Evolutionary conservation across 805 yeast genomes (phyloP).

Genomic region (Metschnikowia aberdeeniae): DNA sequence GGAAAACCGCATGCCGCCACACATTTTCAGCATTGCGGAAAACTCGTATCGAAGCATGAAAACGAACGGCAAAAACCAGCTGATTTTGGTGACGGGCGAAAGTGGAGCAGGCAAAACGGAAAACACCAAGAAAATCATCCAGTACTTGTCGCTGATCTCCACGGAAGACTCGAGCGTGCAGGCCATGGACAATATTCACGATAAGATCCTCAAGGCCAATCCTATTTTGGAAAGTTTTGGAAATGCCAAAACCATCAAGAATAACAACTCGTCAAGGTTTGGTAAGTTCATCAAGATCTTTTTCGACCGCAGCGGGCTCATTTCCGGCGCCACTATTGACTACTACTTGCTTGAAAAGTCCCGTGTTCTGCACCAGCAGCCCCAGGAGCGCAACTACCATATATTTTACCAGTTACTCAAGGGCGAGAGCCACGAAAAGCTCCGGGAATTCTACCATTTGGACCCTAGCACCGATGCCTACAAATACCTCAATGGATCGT

Average conservation of each 20-base stretch:
- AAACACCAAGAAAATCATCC: conserved; percentile 91
- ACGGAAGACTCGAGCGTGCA: conserved; percentile 16
- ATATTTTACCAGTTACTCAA: conserved; percentile 81
- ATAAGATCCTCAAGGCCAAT: conserved; percentile 85
- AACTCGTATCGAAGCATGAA: conserved; percentile 76
- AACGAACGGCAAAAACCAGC: conserved; percentile 69
- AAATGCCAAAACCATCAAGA: conserved; percentile 91
- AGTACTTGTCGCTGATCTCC: conserved; percentile 80
- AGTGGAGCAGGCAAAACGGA: conserved; percentile 99
- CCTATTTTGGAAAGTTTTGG: conserved; percentile 97
- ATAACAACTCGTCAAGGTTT: conserved; percentile 92
- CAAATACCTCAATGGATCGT: conserved; percentile 55
- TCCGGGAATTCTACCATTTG: conserved; percentile 41
- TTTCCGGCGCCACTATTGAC: conserved; percentile 87
- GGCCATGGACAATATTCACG: conserved; percentile 52
- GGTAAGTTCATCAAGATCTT: conserved; percentile 93
- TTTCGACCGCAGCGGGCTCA: conserved; percentile 57
- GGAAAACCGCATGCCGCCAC: conserved; percentile 57
- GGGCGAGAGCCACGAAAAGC: conserved; percentile 52
- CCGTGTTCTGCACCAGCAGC: conserved; percentile 75
- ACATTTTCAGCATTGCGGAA: conserved; percentile 87
- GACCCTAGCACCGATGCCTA: conserved; percentile 36
- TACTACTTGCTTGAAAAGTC: conserved; percentile 94
- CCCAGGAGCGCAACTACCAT: conserved; percentile 86
- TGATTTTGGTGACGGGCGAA: conserved; percentile 96